phyloP scores from a whole-genome alignment of 2,329 filamentous ascomycete species.

The Sodiomyces alkalinus region DNA sequence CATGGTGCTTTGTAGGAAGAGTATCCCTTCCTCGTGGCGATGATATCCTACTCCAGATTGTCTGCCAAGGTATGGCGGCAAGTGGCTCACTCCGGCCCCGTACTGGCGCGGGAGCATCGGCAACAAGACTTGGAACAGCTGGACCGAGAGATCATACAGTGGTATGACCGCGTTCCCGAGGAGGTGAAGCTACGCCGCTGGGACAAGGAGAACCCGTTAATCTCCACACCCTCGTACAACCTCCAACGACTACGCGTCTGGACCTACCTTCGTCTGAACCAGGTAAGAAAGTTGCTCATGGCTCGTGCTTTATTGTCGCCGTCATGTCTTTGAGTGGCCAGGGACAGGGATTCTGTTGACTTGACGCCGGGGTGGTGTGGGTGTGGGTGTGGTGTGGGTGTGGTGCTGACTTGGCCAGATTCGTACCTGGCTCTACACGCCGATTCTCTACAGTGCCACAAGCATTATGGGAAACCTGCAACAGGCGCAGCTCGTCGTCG shows the following conservation, averaged over 20 bases:
- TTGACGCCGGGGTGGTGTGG: too few species aligned
- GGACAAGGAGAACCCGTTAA: constrained; percentile 35
- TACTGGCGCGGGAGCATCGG: constrained; percentile 47
- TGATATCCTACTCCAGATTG: constrained; percentile 73
- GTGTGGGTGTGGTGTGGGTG: too few species aligned
- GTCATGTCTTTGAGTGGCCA: not conserved
- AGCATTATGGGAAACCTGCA: constrained; percentile 65
- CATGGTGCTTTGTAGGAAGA: constrained; percentile 28
- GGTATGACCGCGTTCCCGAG: constrained; percentile 64
- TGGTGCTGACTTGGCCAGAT: constrained; percentile 28
- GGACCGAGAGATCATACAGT: constrained; percentile 71
- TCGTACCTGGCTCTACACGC: constrained; percentile 76
- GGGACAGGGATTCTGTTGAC: too few species aligned
- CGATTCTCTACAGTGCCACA: constrained; percentile 68
- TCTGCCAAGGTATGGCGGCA: constrained; percentile 78
- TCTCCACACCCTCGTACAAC: constrained; percentile 44
- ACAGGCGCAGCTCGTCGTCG: constrained; percentile 60
- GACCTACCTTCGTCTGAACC: constrained; percentile 75
- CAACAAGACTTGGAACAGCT: constrained; percentile 65
- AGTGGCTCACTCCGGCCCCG: constrained; percentile 51
- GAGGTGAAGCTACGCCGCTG: constrained; percentile 44
- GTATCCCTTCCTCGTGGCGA: constrained; percentile 60
- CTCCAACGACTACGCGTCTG: constrained; percentile 64
- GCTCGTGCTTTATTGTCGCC: too few species aligned
- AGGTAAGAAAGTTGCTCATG: constrained; percentile 22